Evolutionary conservation across 2,329 filamentous ascomycete species (phyloP), one percentile per base, ranked within the genome.

Genomic region (Exophiala mesophila): DNA sequence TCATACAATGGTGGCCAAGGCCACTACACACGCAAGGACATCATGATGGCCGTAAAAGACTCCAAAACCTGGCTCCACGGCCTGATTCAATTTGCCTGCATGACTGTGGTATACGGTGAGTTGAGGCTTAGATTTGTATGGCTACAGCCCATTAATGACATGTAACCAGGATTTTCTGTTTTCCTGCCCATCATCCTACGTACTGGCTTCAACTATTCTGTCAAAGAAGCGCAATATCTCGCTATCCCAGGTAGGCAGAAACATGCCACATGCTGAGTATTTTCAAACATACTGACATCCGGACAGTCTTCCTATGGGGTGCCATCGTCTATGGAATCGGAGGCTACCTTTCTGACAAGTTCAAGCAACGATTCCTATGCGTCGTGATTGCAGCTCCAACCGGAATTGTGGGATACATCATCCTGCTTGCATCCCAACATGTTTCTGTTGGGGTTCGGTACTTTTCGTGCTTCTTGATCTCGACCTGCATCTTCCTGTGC

Each of bases 101-200:
- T 61, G 6, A 58, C 61, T 5, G 62, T 60, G 1, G 60, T 62
- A 3, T 64, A 63, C 24, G 59, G 23, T 26, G 12, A 26, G 12
- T 26, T 7, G 6, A 26, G n/a, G n/a, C n/a, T n/a, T n/a, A n/a
- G n/a, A n/a, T 26, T 26, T 26, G 7, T 26, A 26, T 26, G 23
- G 6, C 23, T 26, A 7, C 6, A 26, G 23, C 23, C 12, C 12
- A 26, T 26, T 12, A 12, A 6, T 26, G 12, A 26, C 23, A 26
- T 7, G 12, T 12, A 7, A 12, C n/a, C 23, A 26, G 23, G 60
- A 5, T 35, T 78, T 57, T 72, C 68, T 49, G 78, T 73, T 7
- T 79, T 79, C 55, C 59, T 78, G 3, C 77, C 77, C 2, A 70
- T 70, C 2, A 78, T 80, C 49, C 63, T 79, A 35, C 63, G 67